Evolutionary conservation across 148 eudicot genomes (phyloP).

Genomic region (Vaccinium corymbosum): DNA sequence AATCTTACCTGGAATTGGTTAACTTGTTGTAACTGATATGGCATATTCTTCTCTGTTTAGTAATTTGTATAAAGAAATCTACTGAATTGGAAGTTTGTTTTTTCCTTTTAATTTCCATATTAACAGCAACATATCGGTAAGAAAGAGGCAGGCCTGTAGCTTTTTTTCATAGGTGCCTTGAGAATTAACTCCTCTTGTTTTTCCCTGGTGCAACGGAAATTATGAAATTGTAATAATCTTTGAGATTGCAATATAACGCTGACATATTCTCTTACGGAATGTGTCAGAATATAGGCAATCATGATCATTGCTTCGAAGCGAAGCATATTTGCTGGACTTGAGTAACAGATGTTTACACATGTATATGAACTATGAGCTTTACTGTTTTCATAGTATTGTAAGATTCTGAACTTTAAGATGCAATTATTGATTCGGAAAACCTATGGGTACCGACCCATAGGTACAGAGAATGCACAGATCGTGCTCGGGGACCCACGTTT

Average conservation of each 20-base stretch:
- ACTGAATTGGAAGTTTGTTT: not conserved
- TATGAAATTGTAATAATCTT: not conserved
- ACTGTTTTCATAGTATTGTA: not conserved
- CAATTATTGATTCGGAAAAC: not conserved
- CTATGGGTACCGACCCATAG: too few relatives aligned
- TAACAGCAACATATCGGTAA: not conserved
- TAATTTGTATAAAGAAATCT: not conserved
- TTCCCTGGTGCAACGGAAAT: too few relatives aligned
- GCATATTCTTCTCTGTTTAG: not conserved
- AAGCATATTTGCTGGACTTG: not conserved
- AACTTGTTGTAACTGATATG: not conserved
- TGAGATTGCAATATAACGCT: not conserved
- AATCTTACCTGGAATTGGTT: not conserved
- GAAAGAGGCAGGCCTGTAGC: not conserved
- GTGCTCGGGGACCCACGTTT: too few relatives aligned
- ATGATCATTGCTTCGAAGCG: not conserved
- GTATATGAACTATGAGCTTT: not conserved
- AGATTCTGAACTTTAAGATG: not conserved
- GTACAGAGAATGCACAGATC: too few relatives aligned
- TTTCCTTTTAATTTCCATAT: not conserved
- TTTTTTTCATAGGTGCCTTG: not conserved
- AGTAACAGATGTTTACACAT: not conserved
- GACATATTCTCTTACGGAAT: not conserved
- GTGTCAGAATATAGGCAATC: not conserved
- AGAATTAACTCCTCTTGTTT: not conserved